Evolutionary conservation across 2,329 filamentous ascomycete species (phyloP).

Genomic region (Ceratocystiopsis brevicomis): DNA sequence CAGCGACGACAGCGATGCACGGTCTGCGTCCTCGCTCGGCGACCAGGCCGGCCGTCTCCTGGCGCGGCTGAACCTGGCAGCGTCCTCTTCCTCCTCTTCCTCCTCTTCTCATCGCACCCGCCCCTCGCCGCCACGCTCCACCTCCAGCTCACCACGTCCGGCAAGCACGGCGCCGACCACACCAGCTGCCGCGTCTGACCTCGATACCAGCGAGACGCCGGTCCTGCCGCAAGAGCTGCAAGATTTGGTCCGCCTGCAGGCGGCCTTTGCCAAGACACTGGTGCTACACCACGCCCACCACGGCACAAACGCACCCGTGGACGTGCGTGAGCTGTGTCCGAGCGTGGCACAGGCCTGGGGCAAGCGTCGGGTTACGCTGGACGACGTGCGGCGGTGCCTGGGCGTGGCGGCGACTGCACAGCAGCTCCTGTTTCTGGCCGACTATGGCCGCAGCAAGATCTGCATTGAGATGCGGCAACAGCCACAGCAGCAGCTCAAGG

Average conservation of each 20-base stretch:
- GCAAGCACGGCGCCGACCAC: constrained; percentile 21
- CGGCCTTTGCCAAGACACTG: constrained; percentile 48
- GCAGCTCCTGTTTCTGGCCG: constrained; percentile 19
- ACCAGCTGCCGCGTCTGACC: constrained; percentile 17
- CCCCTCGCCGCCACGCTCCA: constrained; percentile 9
- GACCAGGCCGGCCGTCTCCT: constrained; percentile 18
- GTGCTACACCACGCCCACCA: constrained; percentile 53
- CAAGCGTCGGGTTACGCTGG: constrained; percentile 44
- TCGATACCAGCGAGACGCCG: constrained; percentile 12
- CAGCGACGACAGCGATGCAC: constrained; percentile 1
- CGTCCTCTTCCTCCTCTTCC: constrained; percentile 12
- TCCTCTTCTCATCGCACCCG: constrained; percentile 6
- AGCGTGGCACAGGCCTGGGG: constrained; percentile 52
- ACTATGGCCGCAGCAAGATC: constrained; percentile 24
- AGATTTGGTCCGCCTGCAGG: constrained; percentile 45
- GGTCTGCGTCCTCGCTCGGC: neutral
- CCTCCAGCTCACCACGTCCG: constrained; percentile 6
- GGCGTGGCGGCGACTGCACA: constrained; percentile 25
- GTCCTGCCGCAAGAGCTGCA: constrained; percentile 32
- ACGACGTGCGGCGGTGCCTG: constrained; percentile 48
- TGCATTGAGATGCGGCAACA: constrained; percentile 33
- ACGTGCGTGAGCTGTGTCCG: constrained; percentile 40
- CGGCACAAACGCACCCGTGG: constrained; percentile 40
- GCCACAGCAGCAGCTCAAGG: constrained; percentile 3
- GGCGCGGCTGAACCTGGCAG: constrained; percentile 22